These are phyloP conservation scores for Zygoascus sp. DNA, from an alignment of 1,139 yeast species.

Conservation along the genomic window DNA sequence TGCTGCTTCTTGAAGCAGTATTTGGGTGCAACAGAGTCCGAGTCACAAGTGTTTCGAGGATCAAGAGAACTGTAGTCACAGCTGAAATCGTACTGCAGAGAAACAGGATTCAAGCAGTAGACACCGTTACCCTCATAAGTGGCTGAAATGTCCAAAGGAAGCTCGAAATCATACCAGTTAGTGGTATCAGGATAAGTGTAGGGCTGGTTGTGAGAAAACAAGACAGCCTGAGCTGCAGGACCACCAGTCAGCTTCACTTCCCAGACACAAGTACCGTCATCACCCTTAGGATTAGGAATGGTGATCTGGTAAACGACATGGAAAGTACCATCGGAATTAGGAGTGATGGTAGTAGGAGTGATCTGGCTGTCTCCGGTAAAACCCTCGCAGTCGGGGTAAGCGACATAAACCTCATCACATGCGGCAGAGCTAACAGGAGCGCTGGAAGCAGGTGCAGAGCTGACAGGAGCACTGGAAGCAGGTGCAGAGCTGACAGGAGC, in stretches of 20 bases:
- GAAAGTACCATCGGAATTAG: neutral
- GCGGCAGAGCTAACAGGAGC: neutral
- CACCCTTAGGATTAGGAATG: neutral
- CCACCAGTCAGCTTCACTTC: neutral
- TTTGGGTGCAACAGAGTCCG: slow-evolving; percentile 6
- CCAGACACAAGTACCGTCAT: slow-evolving; percentile 2
- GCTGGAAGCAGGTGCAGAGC: slow-evolving; percentile 2
- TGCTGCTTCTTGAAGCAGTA: slow-evolving; percentile 8
- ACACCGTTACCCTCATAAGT: neutral
- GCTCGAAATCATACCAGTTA: slow-evolving; percentile 7
- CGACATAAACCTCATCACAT: too few relatives aligned
- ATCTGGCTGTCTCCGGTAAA: neutral
- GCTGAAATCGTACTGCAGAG: slow-evolving; percentile 5
- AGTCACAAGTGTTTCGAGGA: slow-evolving; percentile 7
- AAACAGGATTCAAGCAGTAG: slow-evolving; percentile 5
- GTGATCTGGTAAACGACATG: neutral
- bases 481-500: neutral
- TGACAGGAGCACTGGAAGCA: slow-evolving; percentile 3
- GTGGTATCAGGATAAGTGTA: neutral
- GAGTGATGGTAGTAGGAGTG: neutral
- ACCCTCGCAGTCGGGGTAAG: too few relatives aligned
- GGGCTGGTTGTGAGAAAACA: slow-evolving; percentile 2
- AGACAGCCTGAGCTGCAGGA: neutral
- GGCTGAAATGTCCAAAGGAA: neutral
- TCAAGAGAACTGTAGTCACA: slow-evolving; percentile 4